Conservation (phyloP, 192 early-diverging fungal genomes). For the Entomortierella lignicola region DNA sequence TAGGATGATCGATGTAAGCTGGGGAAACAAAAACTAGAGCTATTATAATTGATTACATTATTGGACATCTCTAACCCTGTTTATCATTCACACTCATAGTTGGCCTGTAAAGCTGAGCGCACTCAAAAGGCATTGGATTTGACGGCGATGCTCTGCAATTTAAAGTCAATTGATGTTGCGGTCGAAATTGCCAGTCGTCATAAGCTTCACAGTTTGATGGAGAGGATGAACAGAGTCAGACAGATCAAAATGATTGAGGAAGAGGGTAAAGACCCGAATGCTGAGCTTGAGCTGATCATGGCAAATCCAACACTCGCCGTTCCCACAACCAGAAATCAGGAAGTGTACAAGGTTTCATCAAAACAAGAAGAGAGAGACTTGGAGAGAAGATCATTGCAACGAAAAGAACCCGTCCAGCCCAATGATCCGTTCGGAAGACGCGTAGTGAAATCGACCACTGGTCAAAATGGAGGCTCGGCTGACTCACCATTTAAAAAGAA, state of each 20-base stretch:
- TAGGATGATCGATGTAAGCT: conserved; percentile 76
- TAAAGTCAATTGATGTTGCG: conserved; percentile 83
- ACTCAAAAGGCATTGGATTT: conserved; percentile 86
- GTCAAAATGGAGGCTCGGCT: not conserved
- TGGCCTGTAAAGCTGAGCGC: conserved; percentile 83
- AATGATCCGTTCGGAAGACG: conserved; percentile 52
- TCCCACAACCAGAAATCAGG: not conserved
- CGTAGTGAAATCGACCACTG: conserved; percentile 12
- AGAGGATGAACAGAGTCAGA: conserved; percentile 69
- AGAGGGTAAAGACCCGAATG: conserved; percentile 25
- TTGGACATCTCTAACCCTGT: too few relatives aligned
- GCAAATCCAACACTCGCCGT: conserved; percentile 23
- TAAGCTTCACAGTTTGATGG: conserved; percentile 75
- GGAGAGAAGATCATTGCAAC: conserved; percentile 27
- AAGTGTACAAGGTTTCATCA: conserved; percentile 7
- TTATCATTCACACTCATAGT: conserved; percentile 27
- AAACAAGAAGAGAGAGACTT: conserved; percentile 31
- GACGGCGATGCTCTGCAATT: conserved; percentile 65
- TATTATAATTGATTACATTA: too few relatives aligned
- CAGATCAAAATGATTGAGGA: conserved; percentile 36
- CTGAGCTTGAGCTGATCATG: conserved; percentile 39
- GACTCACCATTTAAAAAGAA: conserved; percentile 34
- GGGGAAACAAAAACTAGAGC: not conserved
- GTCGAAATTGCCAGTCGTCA: conserved; percentile 84
- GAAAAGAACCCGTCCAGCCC: conserved; percentile 9